A percentile compares a stretch with the other conserved stretches of the same genome.
Evolutionary conservation across 768 basidiomycete genomes (phyloP).

Genomic region (Trichaptum fuscoviolaceum): DNA sequence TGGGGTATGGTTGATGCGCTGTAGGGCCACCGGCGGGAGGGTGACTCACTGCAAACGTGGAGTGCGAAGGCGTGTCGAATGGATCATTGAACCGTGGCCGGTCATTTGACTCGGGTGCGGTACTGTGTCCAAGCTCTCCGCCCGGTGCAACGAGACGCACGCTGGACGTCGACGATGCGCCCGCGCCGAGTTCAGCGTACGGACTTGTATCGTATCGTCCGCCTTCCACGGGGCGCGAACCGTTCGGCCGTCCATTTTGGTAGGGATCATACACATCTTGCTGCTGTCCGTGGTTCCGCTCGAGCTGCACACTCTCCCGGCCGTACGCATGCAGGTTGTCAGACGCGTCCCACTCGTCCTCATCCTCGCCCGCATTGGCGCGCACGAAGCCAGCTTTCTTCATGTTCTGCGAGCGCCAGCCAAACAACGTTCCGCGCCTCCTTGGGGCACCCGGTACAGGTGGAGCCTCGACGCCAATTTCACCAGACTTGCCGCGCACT

Average conservation of each 20-base stretch:
- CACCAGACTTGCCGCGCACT: conserved; percentile 24
- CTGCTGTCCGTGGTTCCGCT: neutral
- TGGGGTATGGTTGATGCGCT: neutral
- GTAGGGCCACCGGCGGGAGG: neutral
- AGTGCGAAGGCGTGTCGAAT: neutral
- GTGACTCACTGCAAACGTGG: neutral
- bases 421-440: conserved; percentile 23
- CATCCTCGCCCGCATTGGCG: neutral
- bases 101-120: neutral
- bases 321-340: conserved; percentile 17
- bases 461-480: conserved; percentile 15
- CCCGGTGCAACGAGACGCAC: conserved; percentile 10
- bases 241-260: conserved; percentile 1
- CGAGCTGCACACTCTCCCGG: neutral
- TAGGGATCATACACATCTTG: neutral
- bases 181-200: neutral
- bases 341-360: conserved; percentile 34
- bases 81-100: neutral
- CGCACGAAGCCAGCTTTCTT: neutral
- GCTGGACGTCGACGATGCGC: conserved; percentile 10
- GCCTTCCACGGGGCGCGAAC: neutral
- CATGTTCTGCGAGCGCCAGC: conserved; percentile 13
- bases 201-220: neutral
- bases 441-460: conserved; percentile 17
- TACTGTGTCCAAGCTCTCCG: neutral